These are phyloP conservation scores for Annulohypoxylon bovei DNA, from an alignment of 495 filamentous ascomycete genomes.

Conservation along the genomic window DNA sequence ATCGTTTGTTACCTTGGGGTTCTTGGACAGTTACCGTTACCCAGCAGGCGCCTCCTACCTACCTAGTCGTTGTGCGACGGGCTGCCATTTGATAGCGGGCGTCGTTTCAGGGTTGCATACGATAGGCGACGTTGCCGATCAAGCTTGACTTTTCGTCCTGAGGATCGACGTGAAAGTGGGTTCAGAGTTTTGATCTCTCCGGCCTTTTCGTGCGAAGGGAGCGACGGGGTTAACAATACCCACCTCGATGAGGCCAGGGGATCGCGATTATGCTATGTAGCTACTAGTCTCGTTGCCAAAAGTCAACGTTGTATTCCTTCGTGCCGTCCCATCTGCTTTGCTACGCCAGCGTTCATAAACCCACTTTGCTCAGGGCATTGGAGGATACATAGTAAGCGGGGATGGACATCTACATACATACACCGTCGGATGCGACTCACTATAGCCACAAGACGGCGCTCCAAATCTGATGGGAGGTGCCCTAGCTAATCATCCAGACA, in stretches of 20 bases:
- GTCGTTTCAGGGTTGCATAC: constrained; percentile 34
- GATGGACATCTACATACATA: constrained; percentile 27
- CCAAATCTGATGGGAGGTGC: constrained; percentile 22
- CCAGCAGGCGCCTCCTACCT: constrained; percentile 22
- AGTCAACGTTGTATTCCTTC: constrained; percentile 42
- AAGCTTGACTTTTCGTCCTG: constrained; percentile 29
- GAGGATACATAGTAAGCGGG: constrained; percentile 40
- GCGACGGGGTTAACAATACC: constrained; percentile 25
- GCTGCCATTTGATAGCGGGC: constrained; percentile 15
- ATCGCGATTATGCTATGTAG: constrained; percentile 29
- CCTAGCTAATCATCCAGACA: constrained; percentile 29
- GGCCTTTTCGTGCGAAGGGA: constrained; percentile 19
- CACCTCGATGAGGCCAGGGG: constrained; percentile 32
- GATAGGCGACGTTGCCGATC: constrained; percentile 36
- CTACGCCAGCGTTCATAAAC: constrained; percentile 31
- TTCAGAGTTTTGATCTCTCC: constrained; percentile 22
- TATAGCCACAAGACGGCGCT: constrained; percentile 11
- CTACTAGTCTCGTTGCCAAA: constrained; percentile 12
- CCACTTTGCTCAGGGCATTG: constrained; percentile 31
- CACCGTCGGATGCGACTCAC: constrained; percentile 29
- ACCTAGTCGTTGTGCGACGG: constrained; percentile 28
- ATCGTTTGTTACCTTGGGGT: constrained; percentile 13
- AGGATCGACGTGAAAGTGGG: constrained; percentile 39
- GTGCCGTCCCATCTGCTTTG: constrained; percentile 32
- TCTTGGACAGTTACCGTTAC: constrained; percentile 9